Percentiles rank a stretch among this genome's conserved stretches.
phyloP scores from a whole-genome alignment of 2,329 filamentous ascomycete species.

The Epichloe gansuensis region DNA sequence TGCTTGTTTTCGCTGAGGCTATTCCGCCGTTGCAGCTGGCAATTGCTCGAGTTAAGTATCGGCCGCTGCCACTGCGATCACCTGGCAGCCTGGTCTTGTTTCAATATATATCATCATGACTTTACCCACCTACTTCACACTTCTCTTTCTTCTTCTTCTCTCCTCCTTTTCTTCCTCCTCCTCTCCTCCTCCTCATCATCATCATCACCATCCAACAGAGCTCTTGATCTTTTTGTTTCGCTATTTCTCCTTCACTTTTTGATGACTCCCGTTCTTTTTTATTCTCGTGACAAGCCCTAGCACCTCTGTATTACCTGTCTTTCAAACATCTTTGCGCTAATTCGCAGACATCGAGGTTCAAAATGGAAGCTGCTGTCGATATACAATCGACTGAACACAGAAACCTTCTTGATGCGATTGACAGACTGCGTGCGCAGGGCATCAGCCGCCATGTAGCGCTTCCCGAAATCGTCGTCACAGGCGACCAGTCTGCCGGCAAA shows the following conservation, averaged over 20 bases:
- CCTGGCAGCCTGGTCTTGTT: neutral
- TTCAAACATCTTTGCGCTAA: neutral
- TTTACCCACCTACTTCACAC: neutral
- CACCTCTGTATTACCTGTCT: neutral
- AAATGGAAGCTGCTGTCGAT: neutral
- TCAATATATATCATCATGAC: neutral
- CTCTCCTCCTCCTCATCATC: neutral
- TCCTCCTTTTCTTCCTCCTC: neutral
- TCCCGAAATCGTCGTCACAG: conserved; percentile 41
- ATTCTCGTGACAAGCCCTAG: neutral
- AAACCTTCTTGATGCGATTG: conserved; percentile 8
- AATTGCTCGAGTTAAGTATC: neutral
- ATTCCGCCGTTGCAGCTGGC: neutral
- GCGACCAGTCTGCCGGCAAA: conserved; percentile 50
- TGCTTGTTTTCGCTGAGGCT: neutral
- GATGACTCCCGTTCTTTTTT: neutral
- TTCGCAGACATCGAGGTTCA: neutral
- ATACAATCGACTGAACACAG: conserved; percentile 4
- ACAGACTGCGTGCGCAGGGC: conserved; percentile 5
- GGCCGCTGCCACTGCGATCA: neutral
- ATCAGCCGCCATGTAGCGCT: conserved; percentile 19
- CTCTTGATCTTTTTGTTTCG: too few species aligned
- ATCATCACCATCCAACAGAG: neutral
- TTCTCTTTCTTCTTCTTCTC: neutral
- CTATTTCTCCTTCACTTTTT: neutral